Conservation (phyloP, 139 green algal genomes). For the Chlorella vulgaris region DNA sequence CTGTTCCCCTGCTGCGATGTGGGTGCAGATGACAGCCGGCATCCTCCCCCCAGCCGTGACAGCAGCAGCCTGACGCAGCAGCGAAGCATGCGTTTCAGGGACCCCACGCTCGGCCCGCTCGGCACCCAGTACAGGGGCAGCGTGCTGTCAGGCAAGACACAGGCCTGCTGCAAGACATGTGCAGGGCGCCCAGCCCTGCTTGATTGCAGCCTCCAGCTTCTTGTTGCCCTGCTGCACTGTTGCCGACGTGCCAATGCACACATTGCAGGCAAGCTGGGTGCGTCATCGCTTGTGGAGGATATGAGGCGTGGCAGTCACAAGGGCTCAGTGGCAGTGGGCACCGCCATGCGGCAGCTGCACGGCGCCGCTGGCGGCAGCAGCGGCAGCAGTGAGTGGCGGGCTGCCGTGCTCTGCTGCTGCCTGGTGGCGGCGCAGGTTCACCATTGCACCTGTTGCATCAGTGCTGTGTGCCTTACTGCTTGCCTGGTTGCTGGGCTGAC, state of each 20-base stretch:
- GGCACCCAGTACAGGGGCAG: background rate
- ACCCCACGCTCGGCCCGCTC: background rate
- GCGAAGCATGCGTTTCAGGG: background rate
- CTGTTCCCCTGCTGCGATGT: background rate
- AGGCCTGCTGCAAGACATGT: background rate
- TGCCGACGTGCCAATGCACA: too few relatives aligned
- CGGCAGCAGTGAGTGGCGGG: background rate
- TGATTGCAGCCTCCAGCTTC: too few relatives aligned
- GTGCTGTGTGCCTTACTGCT: too few relatives aligned
- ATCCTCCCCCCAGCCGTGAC: background rate
- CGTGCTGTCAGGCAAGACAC: background rate
- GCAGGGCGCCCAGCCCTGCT: too few relatives aligned
- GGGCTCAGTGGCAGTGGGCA: background rate
- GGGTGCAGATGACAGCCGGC: background rate
- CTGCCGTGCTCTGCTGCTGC: background rate
- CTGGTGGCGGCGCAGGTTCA: too few relatives aligned
- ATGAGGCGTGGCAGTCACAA: constrained; percentile 1
- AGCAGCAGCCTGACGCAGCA: background rate
- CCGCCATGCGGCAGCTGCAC: constrained; percentile 7
- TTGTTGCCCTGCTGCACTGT: too few relatives aligned
- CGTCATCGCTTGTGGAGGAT: background rate
- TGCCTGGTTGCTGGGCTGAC: background rate
- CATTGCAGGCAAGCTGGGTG: too few relatives aligned
- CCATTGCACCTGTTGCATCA: too few relatives aligned
- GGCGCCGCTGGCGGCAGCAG: background rate